A percentile compares a stretch with the other conserved stretches of the same genome.
phyloP scores from a whole-genome alignment of 2,329 filamentous ascomycete species.

The Rhytidhysteron rufulum region DNA sequence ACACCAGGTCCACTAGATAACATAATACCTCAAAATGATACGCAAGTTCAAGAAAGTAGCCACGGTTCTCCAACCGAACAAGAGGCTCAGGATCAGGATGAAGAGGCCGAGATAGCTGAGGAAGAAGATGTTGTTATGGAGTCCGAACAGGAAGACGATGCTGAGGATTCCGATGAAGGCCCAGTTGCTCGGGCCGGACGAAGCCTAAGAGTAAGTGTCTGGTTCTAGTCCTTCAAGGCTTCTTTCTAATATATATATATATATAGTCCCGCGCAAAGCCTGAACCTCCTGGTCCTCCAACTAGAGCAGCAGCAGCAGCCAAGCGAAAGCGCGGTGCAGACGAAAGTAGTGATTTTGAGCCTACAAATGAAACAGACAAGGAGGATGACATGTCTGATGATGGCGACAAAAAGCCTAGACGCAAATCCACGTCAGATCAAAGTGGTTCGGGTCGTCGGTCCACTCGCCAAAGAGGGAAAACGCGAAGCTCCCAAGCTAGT shows the following conservation, averaged over 20 bases:
- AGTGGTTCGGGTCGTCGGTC: constrained; percentile 48
- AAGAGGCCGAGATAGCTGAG: constrained; percentile 24
- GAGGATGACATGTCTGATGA: constrained; percentile 54
- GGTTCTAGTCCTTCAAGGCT: background rate
- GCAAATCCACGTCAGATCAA: constrained; percentile 38
- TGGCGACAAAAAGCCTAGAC: constrained; percentile 44
- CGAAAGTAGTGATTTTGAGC: constrained; percentile 63
- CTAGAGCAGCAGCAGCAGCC: constrained; percentile 17
- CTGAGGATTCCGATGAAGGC: constrained; percentile 51
- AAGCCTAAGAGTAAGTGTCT: constrained; percentile 19
- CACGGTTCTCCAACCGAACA: constrained; percentile 24
- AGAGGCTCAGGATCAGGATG: constrained; percentile 26
- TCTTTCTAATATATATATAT: constrained; percentile 14
- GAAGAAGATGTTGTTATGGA: constrained; percentile 21
- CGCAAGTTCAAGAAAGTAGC: constrained; percentile 33
- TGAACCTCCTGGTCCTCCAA: constrained; percentile 16
- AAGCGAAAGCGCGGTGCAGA: constrained; percentile 42
- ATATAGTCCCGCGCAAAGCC: constrained; percentile 22
- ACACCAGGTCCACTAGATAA: constrained; percentile 28
- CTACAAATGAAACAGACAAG: constrained; percentile 53
- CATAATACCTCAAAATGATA: constrained; percentile 30
- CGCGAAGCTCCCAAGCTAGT: constrained; percentile 43
- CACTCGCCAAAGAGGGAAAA: constrained; percentile 46
- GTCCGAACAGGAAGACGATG: constrained; percentile 20
- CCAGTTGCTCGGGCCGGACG: constrained; percentile 48